Base-by-base conservation (phyloP, 1,284 basidiomycete species). In the Porodaedalea pini region DNA sequence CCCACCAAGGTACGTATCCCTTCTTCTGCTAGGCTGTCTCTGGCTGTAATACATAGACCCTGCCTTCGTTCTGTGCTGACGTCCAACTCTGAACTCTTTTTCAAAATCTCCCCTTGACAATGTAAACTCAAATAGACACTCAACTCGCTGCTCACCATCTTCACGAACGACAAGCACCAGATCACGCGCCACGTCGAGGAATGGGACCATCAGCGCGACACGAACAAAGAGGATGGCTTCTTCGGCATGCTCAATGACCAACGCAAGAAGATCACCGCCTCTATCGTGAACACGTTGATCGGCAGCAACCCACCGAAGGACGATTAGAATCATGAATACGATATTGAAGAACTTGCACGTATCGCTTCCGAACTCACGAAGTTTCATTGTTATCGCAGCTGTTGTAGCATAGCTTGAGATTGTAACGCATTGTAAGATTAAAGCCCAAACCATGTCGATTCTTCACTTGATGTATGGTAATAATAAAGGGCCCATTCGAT, bases 81-180 rank as follows among this genome's bases (percentile, higher is more conserved):
- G 7, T 6, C 45, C 10, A 25, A 25, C 40, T n/a, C 11, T 40
- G 21, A 11, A 36, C 23, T 40, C 27, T 47, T n/a, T 19, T 37
- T 23, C 41, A 23, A 21, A 11, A 37, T 34, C 23, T 25, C 27
- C 7, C 41, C 11, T 43, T 40, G 25, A 51, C 29, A 31, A 53
- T 23, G 41, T 23, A 34, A 7, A 27, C 10, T 52, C 41, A 13
- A 45, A 15, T 44, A 77, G 72, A 74, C 71, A 0, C 63, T 79
- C 29, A 79, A 80, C 57, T 78, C 77, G 4, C 68, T 80, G 11
- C 65, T 81, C 39, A 78, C 76, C 0, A 59, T 80, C 52, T 70
- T 74, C 59, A 70, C 76, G 8, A 69, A 79, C 58, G 70, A 70
- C 1, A 57, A 66, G 1, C 67, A 75, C 56, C 68, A 75, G 55